These are phyloP conservation scores for Lactifluus volemus DNA, from an alignment of 768 basidiomycete species.

Conservation along the genomic window DNA sequence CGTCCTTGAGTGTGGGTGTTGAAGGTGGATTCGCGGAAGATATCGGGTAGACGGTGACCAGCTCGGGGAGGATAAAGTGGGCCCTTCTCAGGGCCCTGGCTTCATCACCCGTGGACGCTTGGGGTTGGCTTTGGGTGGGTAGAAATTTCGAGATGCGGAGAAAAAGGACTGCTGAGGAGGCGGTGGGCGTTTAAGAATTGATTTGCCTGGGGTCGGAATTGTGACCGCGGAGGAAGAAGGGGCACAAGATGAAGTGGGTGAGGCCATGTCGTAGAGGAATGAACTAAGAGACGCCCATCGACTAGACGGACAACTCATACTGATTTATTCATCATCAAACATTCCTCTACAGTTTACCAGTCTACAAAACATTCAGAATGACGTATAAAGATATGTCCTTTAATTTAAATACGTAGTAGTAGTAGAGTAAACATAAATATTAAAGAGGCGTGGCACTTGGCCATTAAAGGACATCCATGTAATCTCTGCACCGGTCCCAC, in stretches of 20 bases:
- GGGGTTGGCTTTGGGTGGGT: slow-evolving; percentile 38
- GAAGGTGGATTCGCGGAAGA: slow-evolving; percentile 77
- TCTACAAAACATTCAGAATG: not conserved
- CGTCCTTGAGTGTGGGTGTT: slow-evolving; percentile 67
- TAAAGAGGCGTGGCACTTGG: not conserved
- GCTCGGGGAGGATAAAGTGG: slow-evolving; percentile 82
- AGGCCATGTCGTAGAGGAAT: slow-evolving; percentile 20
- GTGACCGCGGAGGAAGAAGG: slow-evolving; percentile 78
- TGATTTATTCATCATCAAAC: not conserved
- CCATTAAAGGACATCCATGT: slow-evolving; percentile 57
- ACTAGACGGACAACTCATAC: not conserved
- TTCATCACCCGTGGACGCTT: slow-evolving; percentile 32
- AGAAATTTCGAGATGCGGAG: slow-evolving; percentile 69
- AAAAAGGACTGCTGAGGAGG: slow-evolving; percentile 61
- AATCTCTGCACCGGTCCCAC: slow-evolving; percentile 51
- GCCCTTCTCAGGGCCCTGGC: slow-evolving; percentile 71
- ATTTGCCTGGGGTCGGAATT: slow-evolving; percentile 70
- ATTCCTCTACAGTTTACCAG: no score
- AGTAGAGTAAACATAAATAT: not conserved
- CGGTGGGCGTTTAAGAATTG: slow-evolving; percentile 71
- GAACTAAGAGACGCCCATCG: slow-evolving; percentile 6
- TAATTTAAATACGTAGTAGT: not conserved
- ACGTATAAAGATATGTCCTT: not conserved
- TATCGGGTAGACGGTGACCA: slow-evolving; percentile 87
- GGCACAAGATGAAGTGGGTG: slow-evolving; percentile 42